Conservation (phyloP, 2,329 filamentous ascomycete genomes). For the Microascus cirrosus region DNA sequence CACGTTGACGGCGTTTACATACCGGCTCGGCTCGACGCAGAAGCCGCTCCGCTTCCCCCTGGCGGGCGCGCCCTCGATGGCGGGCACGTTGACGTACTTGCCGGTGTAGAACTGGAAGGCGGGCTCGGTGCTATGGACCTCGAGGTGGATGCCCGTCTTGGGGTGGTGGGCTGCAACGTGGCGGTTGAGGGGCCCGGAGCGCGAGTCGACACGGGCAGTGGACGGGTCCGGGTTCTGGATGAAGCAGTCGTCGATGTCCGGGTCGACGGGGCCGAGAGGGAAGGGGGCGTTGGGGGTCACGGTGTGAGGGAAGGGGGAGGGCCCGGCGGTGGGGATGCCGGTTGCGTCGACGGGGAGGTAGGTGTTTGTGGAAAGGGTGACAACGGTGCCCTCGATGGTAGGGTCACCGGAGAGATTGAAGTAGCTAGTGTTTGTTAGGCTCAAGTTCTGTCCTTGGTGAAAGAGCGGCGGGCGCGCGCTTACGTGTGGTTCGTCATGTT, state of each 20-base stretch:
- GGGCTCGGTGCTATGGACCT: conserved; percentile 85
- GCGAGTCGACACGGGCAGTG: conserved; percentile 55
- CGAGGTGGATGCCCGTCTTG: conserved; percentile 64
- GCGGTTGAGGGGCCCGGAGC: conserved; percentile 46
- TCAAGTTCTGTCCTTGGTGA: background rate
- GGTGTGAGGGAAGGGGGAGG: conserved; percentile 49
- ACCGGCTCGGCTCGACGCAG: conserved; percentile 86
- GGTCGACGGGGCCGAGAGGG: conserved; percentile 56
- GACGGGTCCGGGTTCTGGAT: conserved; percentile 55
- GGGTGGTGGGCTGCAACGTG: conserved; percentile 67
- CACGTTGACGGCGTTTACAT: conserved; percentile 78
- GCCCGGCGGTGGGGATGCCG: conserved; percentile 62
- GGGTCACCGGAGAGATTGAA: conserved; percentile 50
- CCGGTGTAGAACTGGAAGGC: conserved; percentile 97
- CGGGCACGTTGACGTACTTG: conserved; percentile 69
- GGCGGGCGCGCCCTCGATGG: conserved; percentile 47
- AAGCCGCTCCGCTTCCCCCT: conserved; percentile 64
- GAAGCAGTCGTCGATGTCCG: conserved; percentile 87
- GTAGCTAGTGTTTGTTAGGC: conserved; percentile 27
- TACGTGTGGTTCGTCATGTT: conserved; percentile 89
- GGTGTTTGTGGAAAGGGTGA: conserved; percentile 53
- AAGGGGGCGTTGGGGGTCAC: conserved; percentile 58
- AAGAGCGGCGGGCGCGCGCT: conserved; percentile 25
- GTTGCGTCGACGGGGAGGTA: conserved; percentile 65
- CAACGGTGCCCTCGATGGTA: conserved; percentile 44